Percentiles rank a stretch among this genome's conserved stretches.
Conservation (phyloP, 768 basidiomycete species). For the Panaeolus cyanescens region DNA sequence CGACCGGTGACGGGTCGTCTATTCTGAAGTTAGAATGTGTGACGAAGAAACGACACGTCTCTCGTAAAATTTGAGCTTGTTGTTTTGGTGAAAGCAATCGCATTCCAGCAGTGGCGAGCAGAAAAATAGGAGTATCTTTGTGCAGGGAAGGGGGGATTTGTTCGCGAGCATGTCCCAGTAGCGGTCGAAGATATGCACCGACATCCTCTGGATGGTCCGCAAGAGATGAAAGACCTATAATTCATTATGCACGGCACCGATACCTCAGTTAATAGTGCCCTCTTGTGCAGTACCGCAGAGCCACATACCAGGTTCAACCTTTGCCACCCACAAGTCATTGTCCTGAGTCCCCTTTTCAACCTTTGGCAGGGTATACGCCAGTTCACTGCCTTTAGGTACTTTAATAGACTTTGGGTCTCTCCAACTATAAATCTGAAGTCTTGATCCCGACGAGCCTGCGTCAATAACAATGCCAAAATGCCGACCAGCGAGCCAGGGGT, state of each 20-base stretch:
- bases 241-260: neutral
- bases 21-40: conserved; percentile 79
- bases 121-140: conserved; percentile 83
- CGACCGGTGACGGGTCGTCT: conserved; percentile 60
- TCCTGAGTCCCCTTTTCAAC: conserved; percentile 89
- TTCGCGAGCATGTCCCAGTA: conserved; percentile 79
- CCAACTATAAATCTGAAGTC: conserved; percentile 98
- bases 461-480: conserved; percentile 96
- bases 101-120: conserved; percentile 98
- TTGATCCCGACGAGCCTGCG: conserved; percentile 96
- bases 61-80: conserved; percentile 71
- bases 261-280: neutral
- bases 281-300: neutral
- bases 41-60: conserved; percentile 77
- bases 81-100: conserved; percentile 72
- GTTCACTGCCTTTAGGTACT: conserved; percentile 53
- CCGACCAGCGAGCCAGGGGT: conserved; percentile 78
- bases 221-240: conserved; percentile 83
- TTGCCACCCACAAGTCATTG: conserved; percentile 85
- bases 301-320: conserved; percentile 91
- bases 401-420: conserved; percentile 64
- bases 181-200: conserved; percentile 75
- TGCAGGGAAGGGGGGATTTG: conserved; percentile 89
- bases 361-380: conserved; percentile 65
- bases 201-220: conserved; percentile 69